Percentiles rank a stretch among this genome's conserved stretches.
Evolutionary conservation across 2,329 filamentous ascomycete species (phyloP).

Genomic region (Rhexocercosporidium sp.): DNA sequence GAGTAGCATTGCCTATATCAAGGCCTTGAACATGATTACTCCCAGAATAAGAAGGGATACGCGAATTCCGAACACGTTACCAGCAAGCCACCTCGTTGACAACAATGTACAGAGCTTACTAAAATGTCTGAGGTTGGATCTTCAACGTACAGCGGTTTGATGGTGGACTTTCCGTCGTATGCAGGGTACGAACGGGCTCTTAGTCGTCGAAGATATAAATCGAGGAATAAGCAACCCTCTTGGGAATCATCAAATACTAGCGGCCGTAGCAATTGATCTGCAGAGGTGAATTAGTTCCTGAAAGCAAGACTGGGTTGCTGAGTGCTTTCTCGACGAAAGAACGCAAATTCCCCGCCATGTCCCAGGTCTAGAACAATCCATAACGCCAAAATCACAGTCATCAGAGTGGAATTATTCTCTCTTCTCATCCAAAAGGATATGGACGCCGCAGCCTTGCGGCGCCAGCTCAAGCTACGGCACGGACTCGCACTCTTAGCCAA

Average conservation of each 20-base stretch:
- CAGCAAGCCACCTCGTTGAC: background rate
- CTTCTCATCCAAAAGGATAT: background rate
- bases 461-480: background rate
- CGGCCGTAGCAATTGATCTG: background rate
- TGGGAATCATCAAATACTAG: background rate
- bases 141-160: background rate
- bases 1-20: background rate
- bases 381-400: slow-evolving; percentile 5
- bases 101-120: background rate
- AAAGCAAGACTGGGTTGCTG: background rate
- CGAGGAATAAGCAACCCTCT: background rate
- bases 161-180: too few relatives aligned
- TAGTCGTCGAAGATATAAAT: background rate
- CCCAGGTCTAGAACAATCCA: background rate
- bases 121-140: background rate
- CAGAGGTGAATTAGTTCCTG: background rate
- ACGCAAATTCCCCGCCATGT: background rate
- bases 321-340: background rate
- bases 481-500: slow-evolving; percentile 7
- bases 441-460: slow-evolving; percentile 9
- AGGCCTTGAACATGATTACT: background rate
- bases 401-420: background rate
- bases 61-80: background rate
- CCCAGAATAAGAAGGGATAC: background rate
- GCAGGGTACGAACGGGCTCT: background rate